Base-by-base conservation (phyloP, 1,284 basidiomycete genomes). In the Pseudozyma thailandica region DNA sequence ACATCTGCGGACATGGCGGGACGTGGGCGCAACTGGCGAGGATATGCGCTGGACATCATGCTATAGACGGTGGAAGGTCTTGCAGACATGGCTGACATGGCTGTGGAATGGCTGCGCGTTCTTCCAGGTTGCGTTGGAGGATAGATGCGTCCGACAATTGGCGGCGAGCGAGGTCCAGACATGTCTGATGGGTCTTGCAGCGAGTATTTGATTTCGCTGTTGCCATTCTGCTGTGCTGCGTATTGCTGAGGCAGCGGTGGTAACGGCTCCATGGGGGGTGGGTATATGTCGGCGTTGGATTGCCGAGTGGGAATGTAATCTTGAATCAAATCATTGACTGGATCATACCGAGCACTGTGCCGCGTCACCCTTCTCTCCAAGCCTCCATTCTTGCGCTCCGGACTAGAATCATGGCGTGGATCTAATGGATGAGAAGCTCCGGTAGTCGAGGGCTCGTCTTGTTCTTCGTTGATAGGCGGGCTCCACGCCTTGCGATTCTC, bases 1-100 rank as follows among this genome's bases (percentile, higher is more conserved):
- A 81, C 69, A 44, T 78, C 78, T 4, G 66, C 59, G 10, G 77
- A 65, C 54, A 82, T 65, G 16, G 77, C 77, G 1, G 79, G 71
- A 13, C 78, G 66, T 10, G 63, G 70, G 16, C 46, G 46, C 33
- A 60, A 52, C 53, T 59, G 43, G 25, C 58, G 51, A n/a, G 61
- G 45, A 18, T 57, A 20, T 3, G 50, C 37, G 39, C 48, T 39
- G 23, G 58, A 54, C 27, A 45, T 47, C 33, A 51, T 20, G 50
- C 68, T 71, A 38, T 57, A 60, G 31, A 54, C 54, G 53, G 66
- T 70, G n/a, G 60, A 60, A 2, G 68, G 68, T 7, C 68, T 53
- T 2, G 48, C 55, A 7, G 56, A 46, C 9, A 61, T 41, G 26
- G 45, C 57, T 23, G 57, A 50, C 13, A 41, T 21, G 6, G 39